phyloP scores from a whole-genome alignment of 148 eudicot genomes.

The Salicornia ramosissima region DNA sequence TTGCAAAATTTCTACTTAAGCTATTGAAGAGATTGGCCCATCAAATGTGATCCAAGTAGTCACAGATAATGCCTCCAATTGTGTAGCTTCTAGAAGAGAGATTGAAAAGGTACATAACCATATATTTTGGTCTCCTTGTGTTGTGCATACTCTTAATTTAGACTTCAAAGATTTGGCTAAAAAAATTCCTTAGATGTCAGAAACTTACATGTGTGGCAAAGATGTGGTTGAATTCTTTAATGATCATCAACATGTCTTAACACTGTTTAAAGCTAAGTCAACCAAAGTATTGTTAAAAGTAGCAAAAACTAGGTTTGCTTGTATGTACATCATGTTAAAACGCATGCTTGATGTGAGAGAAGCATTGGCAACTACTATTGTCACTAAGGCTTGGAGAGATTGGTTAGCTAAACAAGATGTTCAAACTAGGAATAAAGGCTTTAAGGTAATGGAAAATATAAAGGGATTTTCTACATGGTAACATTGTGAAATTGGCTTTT shows the following conservation, averaged over 20 bases:
- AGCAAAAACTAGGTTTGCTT: constrained; percentile 26
- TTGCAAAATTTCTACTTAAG: constrained; percentile 11
- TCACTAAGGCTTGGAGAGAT: constrained; percentile 2
- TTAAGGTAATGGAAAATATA: neutral
- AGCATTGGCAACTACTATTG: neutral
- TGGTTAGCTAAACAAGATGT: neutral
- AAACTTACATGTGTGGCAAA: neutral
- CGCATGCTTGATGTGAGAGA: neutral
- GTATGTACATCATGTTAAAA: neutral
- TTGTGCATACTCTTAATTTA: constrained; percentile 23
- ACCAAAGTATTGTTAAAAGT: constrained; percentile 20
- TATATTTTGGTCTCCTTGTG: constrained; percentile 17
- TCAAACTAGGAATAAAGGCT: neutral
- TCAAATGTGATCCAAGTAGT: constrained; percentile 20
- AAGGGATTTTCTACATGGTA: too few species aligned
- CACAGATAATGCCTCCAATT: constrained; percentile 5
- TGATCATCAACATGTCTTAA: neutral
- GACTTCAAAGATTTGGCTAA: constrained; percentile 7
- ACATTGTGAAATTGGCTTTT: too few species aligned
- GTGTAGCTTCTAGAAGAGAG: constrained; percentile 8
- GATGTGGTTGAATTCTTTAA: constrained; percentile 9
- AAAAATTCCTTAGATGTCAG: neutral
- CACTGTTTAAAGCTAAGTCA: constrained; percentile 14
- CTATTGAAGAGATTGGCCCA: constrained; percentile 13
- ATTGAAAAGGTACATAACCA: constrained; percentile 18